phyloP scores from a whole-genome alignment of 805 yeast species.

The Grigorovia jiainica region DNA sequence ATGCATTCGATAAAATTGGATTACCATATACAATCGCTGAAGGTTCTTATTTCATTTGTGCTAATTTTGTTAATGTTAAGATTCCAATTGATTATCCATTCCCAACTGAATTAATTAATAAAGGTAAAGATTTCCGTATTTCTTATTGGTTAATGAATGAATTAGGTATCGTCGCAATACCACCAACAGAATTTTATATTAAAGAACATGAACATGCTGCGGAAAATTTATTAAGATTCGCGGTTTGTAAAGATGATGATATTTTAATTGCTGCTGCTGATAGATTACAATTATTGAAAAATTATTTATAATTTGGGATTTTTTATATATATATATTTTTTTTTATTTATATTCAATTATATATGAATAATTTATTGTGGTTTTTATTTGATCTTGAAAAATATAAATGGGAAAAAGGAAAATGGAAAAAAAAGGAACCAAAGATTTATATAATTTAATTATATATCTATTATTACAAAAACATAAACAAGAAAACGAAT shows the following conservation, averaged over 20 bases:
- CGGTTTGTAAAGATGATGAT: conserved; percentile 88
- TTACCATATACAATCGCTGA: conserved; percentile 86
- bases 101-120: conserved; percentile 57
- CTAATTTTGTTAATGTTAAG: conserved; percentile 73
- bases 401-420: too few relatives aligned
- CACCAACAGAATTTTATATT: conserved; percentile 90
- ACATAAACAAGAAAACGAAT: too few relatives aligned
- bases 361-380: too few relatives aligned
- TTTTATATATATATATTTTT: background rate
- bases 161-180: conserved; percentile 90
- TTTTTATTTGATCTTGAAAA: too few relatives aligned
- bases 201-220: conserved; percentile 63
- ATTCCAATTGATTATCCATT: conserved; percentile 63
- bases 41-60: conserved; percentile 90
- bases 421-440: too few relatives aligned
- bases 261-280: conserved; percentile 73
- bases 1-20: conserved; percentile 75
- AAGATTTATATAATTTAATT: too few relatives aligned
- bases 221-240: conserved; percentile 82
- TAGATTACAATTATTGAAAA: conserved; percentile 59
- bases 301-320: conserved; percentile 36
- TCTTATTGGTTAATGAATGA: conserved; percentile 92
- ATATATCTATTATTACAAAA: too few relatives aligned
- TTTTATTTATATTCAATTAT: too few relatives aligned
- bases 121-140: conserved; percentile 77